phyloP scores from a whole-genome alignment of 106 monocot species.

The Dioscorea dumetorum region DNA sequence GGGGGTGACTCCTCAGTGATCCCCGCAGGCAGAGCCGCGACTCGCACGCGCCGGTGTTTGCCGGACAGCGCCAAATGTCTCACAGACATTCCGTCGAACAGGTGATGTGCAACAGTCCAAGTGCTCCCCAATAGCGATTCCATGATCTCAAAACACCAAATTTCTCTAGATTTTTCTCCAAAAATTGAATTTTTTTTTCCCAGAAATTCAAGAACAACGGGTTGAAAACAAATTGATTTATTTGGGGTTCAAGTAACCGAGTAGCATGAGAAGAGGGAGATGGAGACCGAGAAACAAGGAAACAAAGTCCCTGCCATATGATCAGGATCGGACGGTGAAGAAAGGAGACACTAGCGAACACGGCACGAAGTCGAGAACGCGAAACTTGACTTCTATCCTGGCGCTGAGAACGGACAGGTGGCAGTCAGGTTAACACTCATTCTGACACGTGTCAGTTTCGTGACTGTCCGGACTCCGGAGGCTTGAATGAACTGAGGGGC shows the following conservation, averaged over 20 bases:
- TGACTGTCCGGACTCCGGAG: too few relatives aligned
- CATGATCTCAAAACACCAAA: slow-evolving; percentile 13
- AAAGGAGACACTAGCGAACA: background rate
- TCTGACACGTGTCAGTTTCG: too few relatives aligned
- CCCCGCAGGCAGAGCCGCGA: slow-evolving; percentile 33
- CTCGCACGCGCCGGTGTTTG: background rate
- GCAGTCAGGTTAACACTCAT: too few relatives aligned
- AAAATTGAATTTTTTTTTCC: background rate
- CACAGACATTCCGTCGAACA: slow-evolving; percentile 16
- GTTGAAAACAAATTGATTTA: background rate
- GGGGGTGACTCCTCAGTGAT: slow-evolving; percentile 43
- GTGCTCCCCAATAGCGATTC: slow-evolving; percentile 60
- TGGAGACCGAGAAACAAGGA: too few relatives aligned
- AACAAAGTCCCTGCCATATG: background rate
- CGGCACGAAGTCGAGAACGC: background rate
- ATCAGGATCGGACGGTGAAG: background rate
- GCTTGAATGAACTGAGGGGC: too few relatives aligned
- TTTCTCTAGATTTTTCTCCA: background rate
- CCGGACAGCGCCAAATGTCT: slow-evolving; percentile 10
- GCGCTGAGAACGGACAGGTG: too few relatives aligned
- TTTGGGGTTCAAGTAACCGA: too few relatives aligned
- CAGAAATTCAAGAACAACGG: background rate
- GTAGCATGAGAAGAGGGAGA: too few relatives aligned
- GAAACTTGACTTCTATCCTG: too few relatives aligned
- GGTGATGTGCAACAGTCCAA: slow-evolving; percentile 35